Evolutionary conservation across 2,329 filamentous ascomycete genomes (phyloP).

Genomic region (Triangularia verruculosa): DNA sequence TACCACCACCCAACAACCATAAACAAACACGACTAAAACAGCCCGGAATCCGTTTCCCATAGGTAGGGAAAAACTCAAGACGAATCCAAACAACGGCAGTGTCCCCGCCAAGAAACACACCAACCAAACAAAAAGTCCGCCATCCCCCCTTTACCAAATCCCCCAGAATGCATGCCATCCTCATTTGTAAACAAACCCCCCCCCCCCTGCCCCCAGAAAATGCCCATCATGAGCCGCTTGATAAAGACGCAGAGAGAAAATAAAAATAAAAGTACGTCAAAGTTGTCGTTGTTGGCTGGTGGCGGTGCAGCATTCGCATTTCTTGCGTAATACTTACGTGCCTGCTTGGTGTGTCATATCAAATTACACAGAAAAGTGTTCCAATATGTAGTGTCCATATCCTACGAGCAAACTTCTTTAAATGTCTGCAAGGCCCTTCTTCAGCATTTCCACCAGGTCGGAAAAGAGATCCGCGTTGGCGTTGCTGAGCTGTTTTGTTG

Average conservation of each 20-base stretch:
- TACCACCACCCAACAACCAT: background rate
- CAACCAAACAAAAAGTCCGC: background rate
- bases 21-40: background rate
- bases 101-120: background rate
- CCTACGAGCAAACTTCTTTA: constrained; percentile 9
- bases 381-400: background rate
- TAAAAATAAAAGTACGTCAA: background rate
- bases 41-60: background rate
- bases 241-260: background rate
- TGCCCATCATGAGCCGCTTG: background rate
- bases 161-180: background rate
- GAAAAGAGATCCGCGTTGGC: constrained; percentile 27
- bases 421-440: constrained; percentile 26
- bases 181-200: background rate
- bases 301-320: background rate
- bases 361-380: background rate
- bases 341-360: background rate
- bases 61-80: background rate
- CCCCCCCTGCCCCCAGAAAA: background rate
- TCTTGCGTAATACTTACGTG: background rate
- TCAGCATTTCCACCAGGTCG: constrained; percentile 25
- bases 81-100: background rate
- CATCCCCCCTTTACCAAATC: background rate
- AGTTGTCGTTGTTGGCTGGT: background rate
- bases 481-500: constrained; percentile 23